Conservation (phyloP, 805 yeast species). For the Yarrowia osloensis region DNA sequence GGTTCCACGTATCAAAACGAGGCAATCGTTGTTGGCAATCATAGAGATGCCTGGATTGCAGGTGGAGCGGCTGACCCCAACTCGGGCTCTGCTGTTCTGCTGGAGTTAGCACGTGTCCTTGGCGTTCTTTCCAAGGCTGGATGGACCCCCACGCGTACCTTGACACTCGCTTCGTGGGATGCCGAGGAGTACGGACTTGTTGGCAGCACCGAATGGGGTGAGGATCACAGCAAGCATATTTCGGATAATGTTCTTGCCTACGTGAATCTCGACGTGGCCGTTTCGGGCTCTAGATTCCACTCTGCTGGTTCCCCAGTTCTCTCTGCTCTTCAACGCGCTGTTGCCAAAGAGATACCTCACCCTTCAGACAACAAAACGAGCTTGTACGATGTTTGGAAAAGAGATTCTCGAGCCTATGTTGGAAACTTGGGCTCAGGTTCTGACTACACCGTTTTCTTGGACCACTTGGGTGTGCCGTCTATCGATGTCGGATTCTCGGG, state of each 20-base stretch:
- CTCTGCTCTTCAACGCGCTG: constrained; percentile 49
- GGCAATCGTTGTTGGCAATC: constrained; percentile 69
- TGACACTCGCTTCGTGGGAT: constrained; percentile 76
- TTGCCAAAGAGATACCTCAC: constrained; percentile 50
- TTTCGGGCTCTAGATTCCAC: constrained; percentile 54
- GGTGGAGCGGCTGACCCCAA: constrained; percentile 83
- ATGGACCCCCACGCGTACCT: constrained; percentile 74
- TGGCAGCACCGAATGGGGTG: constrained; percentile 81
- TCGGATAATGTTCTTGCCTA: constrained; percentile 61
- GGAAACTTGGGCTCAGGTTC: constrained; percentile 66
- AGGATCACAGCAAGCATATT: constrained; percentile 53
- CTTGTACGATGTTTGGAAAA: constrained; percentile 44
- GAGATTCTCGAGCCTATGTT: constrained; percentile 43
- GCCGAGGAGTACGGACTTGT: constrained; percentile 72
- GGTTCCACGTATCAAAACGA: constrained; percentile 54
- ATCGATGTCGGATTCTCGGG: constrained; percentile 59
- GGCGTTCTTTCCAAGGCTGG: constrained; percentile 54
- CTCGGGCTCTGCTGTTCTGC: constrained; percentile 64
- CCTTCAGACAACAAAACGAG: constrained; percentile 45
- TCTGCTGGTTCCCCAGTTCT: constrained; percentile 63
- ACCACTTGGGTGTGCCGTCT: constrained; percentile 47
- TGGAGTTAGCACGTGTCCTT: constrained; percentile 65
- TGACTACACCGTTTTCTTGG: constrained; percentile 55
- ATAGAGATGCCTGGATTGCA: constrained; percentile 78
- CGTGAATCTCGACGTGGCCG: constrained; percentile 68